Evolutionary conservation across 306 rosid species (phyloP), one percentile per base, ranked within the genome.

Genomic region (Glycine latifolia): DNA sequence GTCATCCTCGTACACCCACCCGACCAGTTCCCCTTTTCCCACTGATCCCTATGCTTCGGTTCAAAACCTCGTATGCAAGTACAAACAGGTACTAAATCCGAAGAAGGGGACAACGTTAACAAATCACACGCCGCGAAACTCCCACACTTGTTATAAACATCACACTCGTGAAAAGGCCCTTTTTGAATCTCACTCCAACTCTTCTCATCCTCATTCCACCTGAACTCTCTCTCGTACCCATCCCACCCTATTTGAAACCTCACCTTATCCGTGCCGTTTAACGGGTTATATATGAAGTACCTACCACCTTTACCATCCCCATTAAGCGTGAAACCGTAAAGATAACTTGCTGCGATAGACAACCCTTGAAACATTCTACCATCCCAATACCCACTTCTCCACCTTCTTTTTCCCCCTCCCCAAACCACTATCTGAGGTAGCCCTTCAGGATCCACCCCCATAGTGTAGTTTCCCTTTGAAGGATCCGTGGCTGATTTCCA

Each of bases 381-480:
- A 79, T 91, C 91, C 94, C 97, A 94, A 52, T 91, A 89, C 7
- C 98, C 98, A 63, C 97, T 94, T 79, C 97, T 85, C 98, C 97
- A 94, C 61, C 83, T 79, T 73, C 97, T 86, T 0, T 47, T 9
- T 5, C 47, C 55, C 4, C 90, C 94, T 4, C 90, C 85, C 97
- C 98, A 92, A 68, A 94, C 59, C 80, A 92, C 87, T 11, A 94
- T 83, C 84, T 92, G 98, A 0, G 89, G 89, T 8, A 91, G 80
- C 55, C 88, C 92, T 3, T 77, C 77, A 7, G 94, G 94, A 86
- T 94, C 98, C 47, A 87, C 53, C 17, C 97, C 97, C 90, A 92
- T 78, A 1, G 78, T 69, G 71, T 79, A 89, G 31, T 80, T 88
- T 14, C 97, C 98, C 2, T 66, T 58, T 0, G 97, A 89, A 46